Percentiles rank a stretch among this genome's conserved stretches.
Conservation (phyloP, 352 stramenopile genomes). For the Nothophytophthora sp. region DNA sequence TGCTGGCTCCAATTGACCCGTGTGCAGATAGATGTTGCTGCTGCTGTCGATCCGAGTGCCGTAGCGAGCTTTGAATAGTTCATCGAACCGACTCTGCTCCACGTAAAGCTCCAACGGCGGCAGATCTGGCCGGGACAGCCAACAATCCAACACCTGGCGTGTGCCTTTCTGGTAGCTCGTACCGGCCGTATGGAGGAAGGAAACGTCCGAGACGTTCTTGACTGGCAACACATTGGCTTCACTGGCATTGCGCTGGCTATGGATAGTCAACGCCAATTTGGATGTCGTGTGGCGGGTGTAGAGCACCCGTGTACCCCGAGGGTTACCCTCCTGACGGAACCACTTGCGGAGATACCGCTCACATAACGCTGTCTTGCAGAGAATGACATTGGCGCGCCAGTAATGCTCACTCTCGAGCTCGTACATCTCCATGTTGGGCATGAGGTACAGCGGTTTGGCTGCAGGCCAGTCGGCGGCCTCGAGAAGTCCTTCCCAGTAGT, state of each 20-base stretch:
- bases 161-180: slow-evolving; percentile 36
- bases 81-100: slow-evolving; percentile 24
- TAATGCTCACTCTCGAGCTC: slow-evolving; percentile 36
- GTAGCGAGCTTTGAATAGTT: slow-evolving; percentile 23
- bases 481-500: slow-evolving; percentile 37
- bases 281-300: slow-evolving; percentile 52
- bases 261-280: slow-evolving; percentile 22
- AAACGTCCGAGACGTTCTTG: slow-evolving; percentile 33
- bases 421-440: slow-evolving; percentile 50
- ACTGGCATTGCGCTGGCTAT: background rate
- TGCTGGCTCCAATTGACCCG: slow-evolving; percentile 18
- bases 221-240: too few species aligned
- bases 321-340: slow-evolving; percentile 51
- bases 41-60: slow-evolving; percentile 11
- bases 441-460: slow-evolving; percentile 35
- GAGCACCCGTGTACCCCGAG: slow-evolving; percentile 35
- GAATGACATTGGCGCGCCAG: slow-evolving; percentile 34
- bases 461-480: slow-evolving; percentile 16
- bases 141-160: slow-evolving; percentile 42
- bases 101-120: slow-evolving; percentile 48
- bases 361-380: slow-evolving; percentile 43
- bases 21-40: slow-evolving; percentile 25
- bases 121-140: slow-evolving; percentile 31
- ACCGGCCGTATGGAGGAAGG: slow-evolving; percentile 30
- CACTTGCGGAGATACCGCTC: slow-evolving; percentile 31